These are phyloP conservation scores for Neofusicoccum parvum DNA, from an alignment of 2,329 filamentous ascomycete genomes.

Conservation along the genomic window DNA sequence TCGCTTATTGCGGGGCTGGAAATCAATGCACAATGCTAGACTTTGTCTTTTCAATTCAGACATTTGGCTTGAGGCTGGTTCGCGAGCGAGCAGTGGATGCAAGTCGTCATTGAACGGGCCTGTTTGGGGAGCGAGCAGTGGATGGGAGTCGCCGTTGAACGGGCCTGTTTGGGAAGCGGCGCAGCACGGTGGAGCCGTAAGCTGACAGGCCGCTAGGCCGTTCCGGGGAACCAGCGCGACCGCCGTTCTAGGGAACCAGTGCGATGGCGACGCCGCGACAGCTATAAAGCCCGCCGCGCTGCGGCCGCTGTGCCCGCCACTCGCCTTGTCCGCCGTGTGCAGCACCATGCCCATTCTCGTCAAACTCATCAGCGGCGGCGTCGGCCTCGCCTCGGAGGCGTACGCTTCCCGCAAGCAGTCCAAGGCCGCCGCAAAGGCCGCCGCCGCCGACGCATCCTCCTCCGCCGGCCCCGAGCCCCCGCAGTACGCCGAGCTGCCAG, in stretches of 20 bases:
- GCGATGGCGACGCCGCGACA: no score
- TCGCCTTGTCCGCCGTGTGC: no score
- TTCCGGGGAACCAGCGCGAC: no score
- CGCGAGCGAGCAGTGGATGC: no score
- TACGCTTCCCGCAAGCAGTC: not conserved
- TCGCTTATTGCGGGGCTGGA: not conserved
- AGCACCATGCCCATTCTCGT: slow-evolving; percentile 5
- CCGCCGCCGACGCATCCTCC: not conserved
- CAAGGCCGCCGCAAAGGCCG: not conserved
- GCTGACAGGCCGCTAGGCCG: no score
- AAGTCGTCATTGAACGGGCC: no score
- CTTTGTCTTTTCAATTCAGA: not conserved
- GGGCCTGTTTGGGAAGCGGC: not conserved
- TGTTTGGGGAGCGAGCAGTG: no score
- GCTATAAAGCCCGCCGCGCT: no score
- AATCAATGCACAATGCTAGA: slow-evolving; percentile 1
- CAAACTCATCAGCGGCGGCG: slow-evolving; percentile 6
- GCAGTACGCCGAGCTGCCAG: not conserved
- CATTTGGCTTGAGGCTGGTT: not conserved
- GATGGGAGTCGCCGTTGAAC: no score
- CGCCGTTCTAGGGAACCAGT: no score
- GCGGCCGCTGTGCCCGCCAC: no score
- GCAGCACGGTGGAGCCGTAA: not conserved
- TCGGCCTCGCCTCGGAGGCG: slow-evolving; percentile 12
- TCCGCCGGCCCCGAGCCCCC: not conserved